Evolutionary conservation across 306 rosid species (phyloP), one percentile per base, ranked within the genome.

Genomic region (Cotoneaster glaucophyllus): DNA sequence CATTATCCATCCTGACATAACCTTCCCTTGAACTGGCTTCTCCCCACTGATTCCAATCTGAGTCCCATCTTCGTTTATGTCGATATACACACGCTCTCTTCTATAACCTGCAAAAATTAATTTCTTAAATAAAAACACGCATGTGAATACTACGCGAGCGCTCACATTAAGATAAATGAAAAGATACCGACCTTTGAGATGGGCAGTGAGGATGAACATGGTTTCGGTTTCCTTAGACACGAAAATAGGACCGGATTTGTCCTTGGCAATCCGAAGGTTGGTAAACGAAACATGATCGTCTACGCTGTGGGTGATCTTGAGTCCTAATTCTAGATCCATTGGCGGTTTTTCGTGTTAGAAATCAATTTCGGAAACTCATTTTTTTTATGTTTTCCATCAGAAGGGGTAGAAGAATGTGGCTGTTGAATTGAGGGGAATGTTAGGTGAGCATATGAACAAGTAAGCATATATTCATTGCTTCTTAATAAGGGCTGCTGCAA

Each of bases 321-420:
- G 87, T 61, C 89, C 96, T 28, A 91, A 73, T 81, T 88, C 94
- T 5, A 88, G 76, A 77, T 85, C 95, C 98, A 94, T 93, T 32
- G 61, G 39, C 61, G 43, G 64, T 4, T 59, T 17, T 1, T 26
- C 24, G 19, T 7, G 19, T 26, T 10, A 25, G 58, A 28, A 28
- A 59, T 26, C 29, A 61, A 64, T 29, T 61, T 41, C 8, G 4
- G 4, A 28, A 41, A 43, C 28, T 61, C 45, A 28, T 6, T 4
- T 18, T 39, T 62, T 61, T 61, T n/a, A n/a, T n/a, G n/a, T n/a
- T n/a, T n/a, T 17, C 5, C 4, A 5, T 11, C 48, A 25, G 11
- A 8, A 1, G 26, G 17, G n/a, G 9, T 52, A 37, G 50, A 1
- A 11, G 69, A 61, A 61, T 74, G 59, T 3, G 77, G 59, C 21